Conservation (phyloP, 768 basidiomycete genomes). For the Daedaleopsis nitida region DNA sequence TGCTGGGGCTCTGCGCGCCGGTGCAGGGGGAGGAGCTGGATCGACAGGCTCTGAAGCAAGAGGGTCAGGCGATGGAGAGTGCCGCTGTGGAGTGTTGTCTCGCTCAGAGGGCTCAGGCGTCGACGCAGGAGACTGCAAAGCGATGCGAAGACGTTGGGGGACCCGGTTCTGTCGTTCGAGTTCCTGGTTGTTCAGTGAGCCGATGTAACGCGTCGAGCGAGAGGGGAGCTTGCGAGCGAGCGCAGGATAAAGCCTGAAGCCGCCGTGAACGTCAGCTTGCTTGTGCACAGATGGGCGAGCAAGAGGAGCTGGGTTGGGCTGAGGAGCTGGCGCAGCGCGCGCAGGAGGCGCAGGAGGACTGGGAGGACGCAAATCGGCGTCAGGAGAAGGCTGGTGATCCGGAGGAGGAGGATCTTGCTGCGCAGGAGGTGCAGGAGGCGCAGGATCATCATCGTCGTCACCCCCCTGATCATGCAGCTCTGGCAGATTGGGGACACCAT, state of each 20-base stretch:
- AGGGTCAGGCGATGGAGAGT: background rate
- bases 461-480: conserved; percentile 16
- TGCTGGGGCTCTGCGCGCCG: background rate
- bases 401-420: background rate
- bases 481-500: conserved; percentile 7
- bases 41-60: background rate
- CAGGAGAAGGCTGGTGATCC: background rate
- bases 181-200: conserved; percentile 5
- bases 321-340: background rate
- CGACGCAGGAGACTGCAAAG: background rate
- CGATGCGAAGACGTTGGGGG: background rate
- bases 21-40: conserved; percentile 1
- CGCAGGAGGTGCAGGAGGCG: conserved; percentile 9
- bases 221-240: conserved; percentile 9
- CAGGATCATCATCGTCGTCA: conserved; percentile 12
- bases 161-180: conserved; percentile 1
- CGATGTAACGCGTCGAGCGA: conserved; percentile 2
- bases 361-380: background rate
- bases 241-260: conserved; percentile 3
- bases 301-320: background rate
- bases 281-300: conserved; percentile 1
- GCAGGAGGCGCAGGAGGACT: conserved; percentile 5
- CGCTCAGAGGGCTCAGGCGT: conserved; percentile 7
- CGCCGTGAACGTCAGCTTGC: conserved; percentile 2
- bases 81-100: background rate